Base-by-base conservation (phyloP, 1,139 yeast species). In the Hanseniaspora uvarum region DNA sequence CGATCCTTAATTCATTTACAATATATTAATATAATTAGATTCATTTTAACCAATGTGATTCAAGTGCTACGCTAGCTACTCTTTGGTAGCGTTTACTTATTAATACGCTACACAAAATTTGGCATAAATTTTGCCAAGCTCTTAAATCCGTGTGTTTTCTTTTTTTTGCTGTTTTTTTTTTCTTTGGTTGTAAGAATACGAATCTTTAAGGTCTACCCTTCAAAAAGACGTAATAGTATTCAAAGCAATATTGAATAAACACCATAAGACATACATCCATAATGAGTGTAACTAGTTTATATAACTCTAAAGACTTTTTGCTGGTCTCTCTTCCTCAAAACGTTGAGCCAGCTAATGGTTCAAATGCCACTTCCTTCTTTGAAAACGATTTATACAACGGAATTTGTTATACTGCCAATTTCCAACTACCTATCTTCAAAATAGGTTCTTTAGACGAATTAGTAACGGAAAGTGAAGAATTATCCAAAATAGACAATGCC, bases 401-500 rank as follows among this genome's bases (percentile, higher is more conserved):
- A 4, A 65, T 64, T 52, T 62, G 70, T 1, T 65, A 61, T 34
- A 63, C 70, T 3, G 61, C 66, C 31, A 61, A 65, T 36, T 78
- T 86, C 58, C 72, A 73, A 43, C 74, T 88, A 53, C 98, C 97
- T n/a, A 81, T 77, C 59, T 89, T 92, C 69, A 94, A 92, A 69
- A 86, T 92, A 60, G 97, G 97, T 36, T 89, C 97, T 3, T 76
- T 92, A 65, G 99, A 94, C 70, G 83, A 89, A 40, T 76, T 92
- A 58, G 94, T 92, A 54, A 81, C 83, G 63, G 92, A 88, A 69
- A 81, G 92, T 66, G 98, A 94, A 63, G 97, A 89, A 65, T 75
- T 94, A 58, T 73, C 79, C 49, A 88, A 87, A 67, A 72, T 83
- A 55, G 99, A 92, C 69, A 72, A 72, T 28, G 94, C 86, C 68